These are phyloP conservation scores for Cordyceps javanica DNA, from an alignment of 2,329 filamentous ascomycete genomes.

Conservation along the genomic window DNA sequence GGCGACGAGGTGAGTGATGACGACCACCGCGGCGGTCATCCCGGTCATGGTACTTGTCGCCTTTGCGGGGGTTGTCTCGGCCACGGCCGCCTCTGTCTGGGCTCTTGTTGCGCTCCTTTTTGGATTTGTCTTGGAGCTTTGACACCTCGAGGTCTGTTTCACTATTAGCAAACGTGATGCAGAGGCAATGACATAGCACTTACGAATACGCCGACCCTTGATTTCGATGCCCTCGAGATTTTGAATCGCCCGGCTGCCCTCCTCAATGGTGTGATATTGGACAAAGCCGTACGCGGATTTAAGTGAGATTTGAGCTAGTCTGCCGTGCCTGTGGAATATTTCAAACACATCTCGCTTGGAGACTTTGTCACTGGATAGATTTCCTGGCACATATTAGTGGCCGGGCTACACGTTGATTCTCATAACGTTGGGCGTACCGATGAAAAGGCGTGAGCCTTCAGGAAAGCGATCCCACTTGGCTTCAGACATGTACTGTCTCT, in stretches of 20 bases:
- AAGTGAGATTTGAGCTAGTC: constrained; percentile 87
- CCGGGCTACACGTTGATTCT: constrained; percentile 18
- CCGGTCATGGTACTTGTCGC: constrained; percentile 41
- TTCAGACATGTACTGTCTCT: constrained; percentile 68
- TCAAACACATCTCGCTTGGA: constrained; percentile 93
- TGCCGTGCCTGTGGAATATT: constrained; percentile 78
- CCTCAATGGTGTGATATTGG: constrained; percentile 73
- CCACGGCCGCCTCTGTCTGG: constrained; percentile 48
- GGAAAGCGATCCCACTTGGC: constrained; percentile 79
- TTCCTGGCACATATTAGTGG: constrained; percentile 52
- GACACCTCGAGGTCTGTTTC: constrained; percentile 77
- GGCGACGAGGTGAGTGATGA: constrained; percentile 51
- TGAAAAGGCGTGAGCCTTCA: constrained; percentile 69
- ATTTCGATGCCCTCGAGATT: constrained; percentile 75
- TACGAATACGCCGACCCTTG: constrained; percentile 88
- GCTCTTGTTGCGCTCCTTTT: constrained; percentile 54
- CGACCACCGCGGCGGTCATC: constrained; percentile 62
- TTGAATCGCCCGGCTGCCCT: constrained; percentile 69
- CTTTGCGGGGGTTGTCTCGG: constrained; percentile 25
- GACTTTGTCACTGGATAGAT: constrained; percentile 86
- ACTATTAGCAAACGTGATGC: constrained; percentile 22
- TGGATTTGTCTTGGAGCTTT: constrained; percentile 71
- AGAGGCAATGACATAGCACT: constrained; percentile 32
- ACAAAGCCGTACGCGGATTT: constrained; percentile 97
- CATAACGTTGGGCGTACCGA: constrained; percentile 51